Percentiles rank a stretch among this genome's conserved stretches.
Evolutionary conservation across 139 green algal species (phyloP).

Genomic region (Astrephomene gubernaculifera): DNA sequence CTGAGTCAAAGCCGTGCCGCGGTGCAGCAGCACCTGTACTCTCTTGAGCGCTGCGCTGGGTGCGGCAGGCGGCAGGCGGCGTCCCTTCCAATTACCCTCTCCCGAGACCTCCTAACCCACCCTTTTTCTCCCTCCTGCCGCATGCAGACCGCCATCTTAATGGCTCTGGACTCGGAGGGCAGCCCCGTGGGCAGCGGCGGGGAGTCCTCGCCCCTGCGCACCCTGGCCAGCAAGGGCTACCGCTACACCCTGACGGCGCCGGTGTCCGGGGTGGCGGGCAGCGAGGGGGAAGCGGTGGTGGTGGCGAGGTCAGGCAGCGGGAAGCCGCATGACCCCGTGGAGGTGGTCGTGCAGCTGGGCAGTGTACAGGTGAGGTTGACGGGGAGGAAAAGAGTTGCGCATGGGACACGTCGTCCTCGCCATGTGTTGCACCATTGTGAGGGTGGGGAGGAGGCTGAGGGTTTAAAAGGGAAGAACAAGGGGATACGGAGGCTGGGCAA

Average conservation of each 20-base stretch:
- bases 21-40: no score
- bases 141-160: neutral
- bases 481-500: no score
- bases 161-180: neutral
- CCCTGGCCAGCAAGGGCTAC: neutral
- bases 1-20: no score
- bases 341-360: neutral
- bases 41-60: no score
- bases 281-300: no score
- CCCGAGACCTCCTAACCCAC: no score
- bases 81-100: no score
- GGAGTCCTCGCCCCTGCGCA: neutral
- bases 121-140: neutral
- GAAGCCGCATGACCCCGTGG: neutral
- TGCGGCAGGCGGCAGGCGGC: no score
- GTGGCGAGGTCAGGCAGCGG: neutral
- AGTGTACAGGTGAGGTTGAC: neutral
- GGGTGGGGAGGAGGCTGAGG: neutral
- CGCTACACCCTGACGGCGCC: slow-evolving; percentile 9
- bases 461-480: no score
- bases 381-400: neutral
- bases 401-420: no score
- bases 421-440: neutral
- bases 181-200: neutral
- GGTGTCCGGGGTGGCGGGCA: neutral